phyloP scores from a whole-genome alignment of 371 early-diverging fungal species.

The Mycotypha africana region DNA sequence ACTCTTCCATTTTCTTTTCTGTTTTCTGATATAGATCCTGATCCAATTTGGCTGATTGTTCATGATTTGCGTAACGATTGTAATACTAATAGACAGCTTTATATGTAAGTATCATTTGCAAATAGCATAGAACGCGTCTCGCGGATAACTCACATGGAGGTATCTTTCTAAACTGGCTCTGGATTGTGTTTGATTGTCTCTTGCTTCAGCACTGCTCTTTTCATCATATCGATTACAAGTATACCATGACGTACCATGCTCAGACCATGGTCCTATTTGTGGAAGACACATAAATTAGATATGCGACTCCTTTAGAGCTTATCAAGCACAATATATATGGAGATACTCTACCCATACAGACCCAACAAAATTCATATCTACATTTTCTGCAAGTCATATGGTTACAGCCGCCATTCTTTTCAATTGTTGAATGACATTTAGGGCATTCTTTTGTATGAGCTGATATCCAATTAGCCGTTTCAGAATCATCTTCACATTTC shows the following conservation, averaged over 20 bases:
- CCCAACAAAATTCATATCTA: constrained; percentile 87
- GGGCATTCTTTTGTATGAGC: constrained; percentile 97
- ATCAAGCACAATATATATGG: neutral
- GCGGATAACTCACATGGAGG: constrained; percentile 68
- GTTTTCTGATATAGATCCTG: constrained; percentile 82
- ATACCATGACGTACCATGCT: constrained; percentile 88
- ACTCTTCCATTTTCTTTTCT: constrained; percentile 93
- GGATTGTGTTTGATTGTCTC: constrained; percentile 82
- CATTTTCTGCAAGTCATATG: constrained; percentile 93
- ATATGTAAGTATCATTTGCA: neutral
- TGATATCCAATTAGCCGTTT: constrained; percentile 96
- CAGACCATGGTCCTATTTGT: constrained; percentile 92
- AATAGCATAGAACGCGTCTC: neutral
- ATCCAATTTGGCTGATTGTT: constrained; percentile 89
- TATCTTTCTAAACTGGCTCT: constrained; percentile 89
- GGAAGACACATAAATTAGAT: constrained; percentile 8
- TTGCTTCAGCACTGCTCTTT: constrained; percentile 70
- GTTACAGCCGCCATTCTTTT: constrained; percentile 97
- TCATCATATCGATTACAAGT: constrained; percentile 95
- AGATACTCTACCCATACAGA: constrained; percentile 52
- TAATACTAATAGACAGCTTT: constrained; percentile 68
- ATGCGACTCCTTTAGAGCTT: too few species aligned
- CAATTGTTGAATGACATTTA: constrained; percentile 90
- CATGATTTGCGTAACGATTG: constrained; percentile 96
- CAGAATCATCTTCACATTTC: constrained; percentile 96